A percentile compares a stretch with the other conserved stretches of the same genome.
phyloP scores from a whole-genome alignment of 1,139 yeast genomes.

The Debaryomycetaceae sp. region DNA sequence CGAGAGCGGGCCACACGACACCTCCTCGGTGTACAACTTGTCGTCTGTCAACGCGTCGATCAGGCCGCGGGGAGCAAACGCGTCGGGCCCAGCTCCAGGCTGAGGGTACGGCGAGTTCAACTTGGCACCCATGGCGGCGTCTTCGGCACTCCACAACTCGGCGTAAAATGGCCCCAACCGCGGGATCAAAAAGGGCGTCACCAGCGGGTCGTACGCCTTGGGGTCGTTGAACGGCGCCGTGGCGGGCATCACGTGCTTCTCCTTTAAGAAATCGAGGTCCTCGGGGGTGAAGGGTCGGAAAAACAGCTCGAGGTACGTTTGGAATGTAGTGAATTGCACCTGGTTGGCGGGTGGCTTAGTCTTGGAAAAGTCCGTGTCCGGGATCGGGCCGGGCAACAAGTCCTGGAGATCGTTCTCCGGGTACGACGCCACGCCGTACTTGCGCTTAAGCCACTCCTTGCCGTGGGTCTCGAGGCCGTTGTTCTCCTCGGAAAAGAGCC shows the following conservation, averaged over 20 bases:
- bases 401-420: constrained; percentile 76
- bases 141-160: constrained; percentile 86
- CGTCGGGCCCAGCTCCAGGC: constrained; percentile 24
- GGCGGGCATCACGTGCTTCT: constrained; percentile 53
- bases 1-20: constrained; percentile 91
- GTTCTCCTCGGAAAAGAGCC: constrained; percentile 60
- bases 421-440: constrained; percentile 85
- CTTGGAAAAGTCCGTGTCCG: constrained; percentile 80
- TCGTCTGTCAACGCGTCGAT: constrained; percentile 60
- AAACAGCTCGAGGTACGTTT: constrained; percentile 79
- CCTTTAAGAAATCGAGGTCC: constrained; percentile 70
- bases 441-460: constrained; percentile 67
- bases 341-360: constrained; percentile 82
- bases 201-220: constrained; percentile 52
- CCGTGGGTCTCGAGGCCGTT: constrained; percentile 56
- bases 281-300: constrained; percentile 76
- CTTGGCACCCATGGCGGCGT: constrained; percentile 42
- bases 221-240: constrained; percentile 50
- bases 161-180: constrained; percentile 79
- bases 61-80: constrained; percentile 60
- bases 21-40: constrained; percentile 61
- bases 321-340: constrained; percentile 87
- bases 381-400: constrained; percentile 81
- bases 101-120: constrained; percentile 35
- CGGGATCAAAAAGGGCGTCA: constrained; percentile 73